Conservation (phyloP, 768 basidiomycete species). For the Tricholoma hemisulphureum region DNA sequence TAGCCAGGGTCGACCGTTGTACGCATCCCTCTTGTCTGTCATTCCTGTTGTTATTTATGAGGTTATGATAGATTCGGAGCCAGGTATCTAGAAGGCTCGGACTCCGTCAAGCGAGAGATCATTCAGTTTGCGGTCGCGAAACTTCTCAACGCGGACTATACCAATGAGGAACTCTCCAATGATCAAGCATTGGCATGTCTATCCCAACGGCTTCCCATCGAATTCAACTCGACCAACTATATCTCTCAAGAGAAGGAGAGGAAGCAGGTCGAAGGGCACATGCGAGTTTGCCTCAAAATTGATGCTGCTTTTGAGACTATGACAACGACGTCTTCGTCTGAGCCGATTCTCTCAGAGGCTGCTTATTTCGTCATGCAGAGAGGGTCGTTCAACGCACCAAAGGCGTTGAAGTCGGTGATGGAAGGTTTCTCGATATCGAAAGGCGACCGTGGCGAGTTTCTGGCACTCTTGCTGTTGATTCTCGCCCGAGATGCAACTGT, state of each 20-base stretch:
- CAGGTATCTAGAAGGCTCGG: not conserved
- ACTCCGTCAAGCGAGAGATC: constrained; percentile 7
- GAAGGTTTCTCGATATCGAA: not conserved
- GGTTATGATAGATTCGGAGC: constrained; percentile 1
- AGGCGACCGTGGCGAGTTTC: not conserved
- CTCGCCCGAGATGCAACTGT: not conserved
- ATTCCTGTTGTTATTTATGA: not conserved
- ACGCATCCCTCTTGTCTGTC: constrained; percentile 6
- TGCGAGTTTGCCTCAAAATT: constrained; percentile 29
- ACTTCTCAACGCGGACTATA: constrained; percentile 10
- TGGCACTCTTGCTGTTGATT: not conserved
- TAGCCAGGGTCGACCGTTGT: constrained; percentile 28
- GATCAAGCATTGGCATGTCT: constrained; percentile 20
- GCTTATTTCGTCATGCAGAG: not conserved
- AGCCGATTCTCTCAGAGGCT: constrained; percentile 17
- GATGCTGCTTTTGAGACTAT: constrained; percentile 13
- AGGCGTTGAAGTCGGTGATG: not conserved
- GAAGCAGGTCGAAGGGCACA: constrained; percentile 29
- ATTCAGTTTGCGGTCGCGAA: constrained; percentile 15
- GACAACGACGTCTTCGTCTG: constrained; percentile 21
- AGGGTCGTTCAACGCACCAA: not conserved
- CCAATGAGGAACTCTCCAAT: constrained; percentile 6
- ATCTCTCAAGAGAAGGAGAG: constrained; percentile 15
- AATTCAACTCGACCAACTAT: constrained; percentile 22
- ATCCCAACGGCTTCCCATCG: constrained; percentile 25